Evolutionary conservation across 2,329 filamentous ascomycete genomes (phyloP).

Genomic region (Trichoderma arundinaceum): DNA sequence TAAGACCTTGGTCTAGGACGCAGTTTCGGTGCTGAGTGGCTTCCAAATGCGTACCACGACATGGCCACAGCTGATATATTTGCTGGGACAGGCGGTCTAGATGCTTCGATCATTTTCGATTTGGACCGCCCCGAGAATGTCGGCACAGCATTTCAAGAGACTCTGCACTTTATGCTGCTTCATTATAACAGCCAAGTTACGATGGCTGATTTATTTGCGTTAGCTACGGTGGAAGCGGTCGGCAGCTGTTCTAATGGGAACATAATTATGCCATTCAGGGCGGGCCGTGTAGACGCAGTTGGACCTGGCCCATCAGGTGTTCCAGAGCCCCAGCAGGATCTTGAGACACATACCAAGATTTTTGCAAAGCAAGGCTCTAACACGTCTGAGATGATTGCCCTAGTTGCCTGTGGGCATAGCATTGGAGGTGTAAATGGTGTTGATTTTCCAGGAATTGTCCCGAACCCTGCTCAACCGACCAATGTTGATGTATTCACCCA

Average conservation of each 20-base stretch:
- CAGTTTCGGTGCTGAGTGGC: constrained; percentile 22
- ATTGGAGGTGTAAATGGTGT: constrained; percentile 21
- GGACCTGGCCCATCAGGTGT: constrained; percentile 13
- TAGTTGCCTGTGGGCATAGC: constrained; percentile 18
- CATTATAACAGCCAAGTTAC: neutral
- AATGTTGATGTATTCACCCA: too few relatives aligned
- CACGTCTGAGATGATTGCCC: constrained; percentile 14
- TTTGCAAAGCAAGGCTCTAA: constrained; percentile 19
- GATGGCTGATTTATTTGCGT: constrained; percentile 3
- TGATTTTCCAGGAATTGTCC: constrained; percentile 23
- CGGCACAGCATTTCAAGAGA: constrained; percentile 5
- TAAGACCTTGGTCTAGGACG: neutral
- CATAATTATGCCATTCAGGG: constrained; percentile 8
- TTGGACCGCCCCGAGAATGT: constrained; percentile 9
- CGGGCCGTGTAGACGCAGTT: constrained; percentile 9
- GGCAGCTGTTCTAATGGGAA: constrained; percentile 3
- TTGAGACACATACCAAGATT: constrained; percentile 3
- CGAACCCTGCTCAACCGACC: neutral
- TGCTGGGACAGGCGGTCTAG: constrained; percentile 14
- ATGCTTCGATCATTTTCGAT: constrained; percentile 17
- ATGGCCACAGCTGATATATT: constrained; percentile 12
- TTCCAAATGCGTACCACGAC: constrained; percentile 23
- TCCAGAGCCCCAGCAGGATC: constrained; percentile 13
- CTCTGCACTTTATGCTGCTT: neutral
- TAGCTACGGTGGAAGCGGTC: neutral